Evolutionary conservation across 2,329 filamentous ascomycete genomes (phyloP).

Genomic region (Sclerotinia glacialis): DNA sequence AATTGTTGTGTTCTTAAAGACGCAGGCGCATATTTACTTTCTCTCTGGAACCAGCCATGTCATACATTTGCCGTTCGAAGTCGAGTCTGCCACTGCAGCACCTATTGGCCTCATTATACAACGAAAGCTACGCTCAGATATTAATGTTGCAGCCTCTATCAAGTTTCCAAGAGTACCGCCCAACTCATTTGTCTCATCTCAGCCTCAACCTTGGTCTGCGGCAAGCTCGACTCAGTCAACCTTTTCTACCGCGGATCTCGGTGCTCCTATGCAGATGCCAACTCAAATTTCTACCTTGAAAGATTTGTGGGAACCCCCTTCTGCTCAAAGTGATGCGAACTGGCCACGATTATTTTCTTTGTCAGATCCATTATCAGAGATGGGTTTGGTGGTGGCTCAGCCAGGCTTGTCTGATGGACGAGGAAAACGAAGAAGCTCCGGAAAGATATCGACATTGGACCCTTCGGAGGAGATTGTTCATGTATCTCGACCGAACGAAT

Average conservation of each 20-base stretch:
- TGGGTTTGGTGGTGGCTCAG: slow-evolving; percentile 74
- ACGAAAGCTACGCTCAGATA: slow-evolving; percentile 62
- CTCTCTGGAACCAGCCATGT: slow-evolving; percentile 84
- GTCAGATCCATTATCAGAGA: slow-evolving; percentile 79
- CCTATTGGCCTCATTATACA: slow-evolving; percentile 84
- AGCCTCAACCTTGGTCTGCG: slow-evolving; percentile 53
- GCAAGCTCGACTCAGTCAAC: slow-evolving; percentile 49
- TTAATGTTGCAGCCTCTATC: slow-evolving; percentile 50
- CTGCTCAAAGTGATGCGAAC: slow-evolving; percentile 54
- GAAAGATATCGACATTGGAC: slow-evolving; percentile 60
- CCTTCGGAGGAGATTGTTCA: slow-evolving; percentile 80
- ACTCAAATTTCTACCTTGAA: slow-evolving; percentile 54
- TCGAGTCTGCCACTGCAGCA: slow-evolving; percentile 80
- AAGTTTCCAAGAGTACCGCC: slow-evolving; percentile 65
- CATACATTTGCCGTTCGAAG: slow-evolving; percentile 90
- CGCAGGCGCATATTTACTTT: slow-evolving; percentile 91
- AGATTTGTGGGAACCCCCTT: slow-evolving; percentile 55
- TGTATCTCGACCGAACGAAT: slow-evolving; percentile 64
- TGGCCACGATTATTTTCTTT: slow-evolving; percentile 79
- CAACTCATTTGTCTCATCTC: slow-evolving; percentile 77
- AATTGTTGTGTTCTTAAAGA: slow-evolving; percentile 86
- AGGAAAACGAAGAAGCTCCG: slow-evolving; percentile 43
- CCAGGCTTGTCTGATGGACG: slow-evolving; percentile 44
- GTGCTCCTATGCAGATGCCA: slow-evolving; percentile 53
- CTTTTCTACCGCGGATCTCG: slow-evolving; percentile 57